phyloP scores from a whole-genome alignment of 441 rosid species.

The Corymbia citriodora region DNA sequence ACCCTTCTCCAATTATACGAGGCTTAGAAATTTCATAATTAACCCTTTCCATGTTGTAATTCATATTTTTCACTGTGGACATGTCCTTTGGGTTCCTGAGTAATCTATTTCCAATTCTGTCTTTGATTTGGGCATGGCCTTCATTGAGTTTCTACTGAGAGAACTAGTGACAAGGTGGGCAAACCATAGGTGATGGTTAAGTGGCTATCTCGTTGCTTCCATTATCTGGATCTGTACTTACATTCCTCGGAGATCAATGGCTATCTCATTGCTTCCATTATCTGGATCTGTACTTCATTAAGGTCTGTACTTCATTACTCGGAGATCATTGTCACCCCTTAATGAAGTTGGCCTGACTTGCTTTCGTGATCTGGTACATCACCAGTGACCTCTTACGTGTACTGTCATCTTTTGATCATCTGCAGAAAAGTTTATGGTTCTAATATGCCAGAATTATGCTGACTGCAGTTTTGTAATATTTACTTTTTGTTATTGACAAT shows the following conservation, averaged over 20 bases:
- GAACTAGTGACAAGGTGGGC: constrained; percentile 84
- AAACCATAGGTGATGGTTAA: constrained; percentile 83
- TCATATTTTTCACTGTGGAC: not conserved
- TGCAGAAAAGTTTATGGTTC: not conserved
- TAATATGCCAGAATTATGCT: not conserved
- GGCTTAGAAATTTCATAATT: not conserved
- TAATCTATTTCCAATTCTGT: not conserved
- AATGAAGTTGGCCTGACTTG: constrained; percentile 82
- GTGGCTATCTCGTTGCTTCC: constrained; percentile 30
- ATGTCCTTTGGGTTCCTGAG: not conserved
- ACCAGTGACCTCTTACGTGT: not conserved
- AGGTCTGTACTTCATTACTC: constrained; percentile 58
- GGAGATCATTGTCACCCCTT: constrained; percentile 73
- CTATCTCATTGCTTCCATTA: not conserved
- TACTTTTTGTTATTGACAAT: not conserved
- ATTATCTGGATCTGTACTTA: constrained; percentile 56
- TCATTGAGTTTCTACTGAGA: constrained; percentile 77
- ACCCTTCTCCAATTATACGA: not conserved
- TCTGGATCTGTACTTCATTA: constrained; percentile 76
- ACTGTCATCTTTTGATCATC: not conserved
- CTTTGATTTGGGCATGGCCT: constrained; percentile 46
- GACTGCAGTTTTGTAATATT: not conserved
- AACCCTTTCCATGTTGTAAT: not conserved
- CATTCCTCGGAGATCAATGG: constrained; percentile 62
- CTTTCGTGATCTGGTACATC: constrained; percentile 68